Percentiles rank a stretch among this genome's conserved stretches.
Evolutionary conservation across 2,329 filamentous ascomycete genomes (phyloP).

Genomic region (Triangularia verruculosa): DNA sequence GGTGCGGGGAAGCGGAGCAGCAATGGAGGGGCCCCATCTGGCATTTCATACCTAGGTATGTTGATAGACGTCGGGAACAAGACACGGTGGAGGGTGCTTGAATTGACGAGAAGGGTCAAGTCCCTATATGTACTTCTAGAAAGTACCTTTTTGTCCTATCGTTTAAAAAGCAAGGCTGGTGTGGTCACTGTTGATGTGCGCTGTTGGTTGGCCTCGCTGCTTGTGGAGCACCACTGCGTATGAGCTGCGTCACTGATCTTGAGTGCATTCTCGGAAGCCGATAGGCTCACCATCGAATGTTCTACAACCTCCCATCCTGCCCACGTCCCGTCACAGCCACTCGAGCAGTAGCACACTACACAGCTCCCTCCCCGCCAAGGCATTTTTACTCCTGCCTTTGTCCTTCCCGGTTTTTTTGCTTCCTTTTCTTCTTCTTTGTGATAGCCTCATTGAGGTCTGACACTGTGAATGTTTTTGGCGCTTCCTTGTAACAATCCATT

Average conservation of each 20-base stretch:
- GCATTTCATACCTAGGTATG: not conserved
- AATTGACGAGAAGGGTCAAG: not conserved
- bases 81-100: not conserved
- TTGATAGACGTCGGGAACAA: not conserved
- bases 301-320: slow-evolving; percentile 24
- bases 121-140: not conserved
- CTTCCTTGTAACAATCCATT: slow-evolving; percentile 2
- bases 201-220: not conserved
- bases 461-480: not conserved
- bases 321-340: slow-evolving; percentile 15
- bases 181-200: not conserved
- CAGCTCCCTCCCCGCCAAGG: slow-evolving; percentile 16
- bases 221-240: slow-evolving; percentile 14
- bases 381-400: slow-evolving; percentile 13
- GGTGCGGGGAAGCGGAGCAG: not conserved
- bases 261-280: slow-evolving; percentile 19
- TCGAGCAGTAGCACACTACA: not conserved
- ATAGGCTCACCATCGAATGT: slow-evolving; percentile 29
- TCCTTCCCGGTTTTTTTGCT: not conserved
- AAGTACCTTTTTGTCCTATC: not conserved
- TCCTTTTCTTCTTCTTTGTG: slow-evolving; percentile 3
- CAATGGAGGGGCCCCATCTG: not conserved
- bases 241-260: slow-evolving; percentile 25
- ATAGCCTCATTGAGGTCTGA: slow-evolving; percentile 14
- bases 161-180: not conserved